phyloP scores from a whole-genome alignment of 768 basidiomycete species.

The Podaxis mareebaensis region DNA sequence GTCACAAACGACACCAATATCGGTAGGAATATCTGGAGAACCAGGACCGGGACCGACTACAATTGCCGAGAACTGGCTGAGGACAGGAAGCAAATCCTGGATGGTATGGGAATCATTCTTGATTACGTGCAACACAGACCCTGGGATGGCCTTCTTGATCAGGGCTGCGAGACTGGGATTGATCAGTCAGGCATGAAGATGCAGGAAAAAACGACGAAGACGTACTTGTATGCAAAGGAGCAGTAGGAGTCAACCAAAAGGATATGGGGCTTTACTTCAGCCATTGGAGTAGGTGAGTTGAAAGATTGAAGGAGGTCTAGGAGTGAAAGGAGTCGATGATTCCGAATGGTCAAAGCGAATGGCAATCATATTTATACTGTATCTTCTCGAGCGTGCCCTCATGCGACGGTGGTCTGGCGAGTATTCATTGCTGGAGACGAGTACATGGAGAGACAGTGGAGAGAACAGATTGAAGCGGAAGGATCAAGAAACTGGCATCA shows the following conservation, averaged over 20 bases:
- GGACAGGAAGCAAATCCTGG: conserved; percentile 49
- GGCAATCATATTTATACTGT: conserved; percentile 1
- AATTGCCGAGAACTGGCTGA: conserved; percentile 65
- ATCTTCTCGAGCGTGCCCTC: background rate
- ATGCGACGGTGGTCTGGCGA: background rate
- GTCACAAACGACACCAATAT: conserved; percentile 69
- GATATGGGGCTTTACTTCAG: conserved; percentile 47
- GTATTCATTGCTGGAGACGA: conserved; percentile 1
- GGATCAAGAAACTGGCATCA: background rate
- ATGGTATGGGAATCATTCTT: conserved; percentile 66
- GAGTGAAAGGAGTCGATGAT: background rate
- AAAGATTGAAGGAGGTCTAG: background rate
- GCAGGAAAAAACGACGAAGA: conserved; percentile 12
- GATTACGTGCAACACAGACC: conserved; percentile 65
- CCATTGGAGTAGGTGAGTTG: conserved; percentile 26
- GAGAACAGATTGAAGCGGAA: background rate
- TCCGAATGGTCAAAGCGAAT: background rate
- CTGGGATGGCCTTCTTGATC: conserved; percentile 62
- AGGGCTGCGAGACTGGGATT: conserved; percentile 66
- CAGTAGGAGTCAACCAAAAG: conserved; percentile 84
- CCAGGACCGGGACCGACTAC: conserved; percentile 83
- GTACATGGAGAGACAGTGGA: background rate
- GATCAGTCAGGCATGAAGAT: background rate
- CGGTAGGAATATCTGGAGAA: conserved; percentile 60
- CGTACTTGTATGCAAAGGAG: conserved; percentile 85